Evolutionary conservation across 495 filamentous ascomycete species (phyloP).

Genomic region (Podospora anserina): DNA sequence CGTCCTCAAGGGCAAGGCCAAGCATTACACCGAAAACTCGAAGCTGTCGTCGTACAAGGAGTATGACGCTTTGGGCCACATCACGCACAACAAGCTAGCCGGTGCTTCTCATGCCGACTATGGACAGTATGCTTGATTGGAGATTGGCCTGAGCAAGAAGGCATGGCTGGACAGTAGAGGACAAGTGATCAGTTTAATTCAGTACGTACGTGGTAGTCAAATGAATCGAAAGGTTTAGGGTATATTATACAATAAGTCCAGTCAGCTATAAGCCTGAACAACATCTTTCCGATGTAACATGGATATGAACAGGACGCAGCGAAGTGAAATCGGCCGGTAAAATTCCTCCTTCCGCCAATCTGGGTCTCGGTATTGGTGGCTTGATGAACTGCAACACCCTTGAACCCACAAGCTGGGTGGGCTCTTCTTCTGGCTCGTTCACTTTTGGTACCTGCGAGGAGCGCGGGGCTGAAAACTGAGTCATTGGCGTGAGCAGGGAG

Average conservation of each 20-base stretch:
- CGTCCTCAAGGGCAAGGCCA: constrained; percentile 11
- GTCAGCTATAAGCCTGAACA: neutral
- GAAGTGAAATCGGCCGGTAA: neutral
- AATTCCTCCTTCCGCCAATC: neutral
- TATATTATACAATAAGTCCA: too few species aligned
- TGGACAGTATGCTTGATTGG: neutral
- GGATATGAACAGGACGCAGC: neutral
- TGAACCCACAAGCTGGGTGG: neutral
- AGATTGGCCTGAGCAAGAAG: too few species aligned
- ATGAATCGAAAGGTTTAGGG: too few species aligned
- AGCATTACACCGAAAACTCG: neutral
- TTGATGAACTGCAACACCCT: neutral
- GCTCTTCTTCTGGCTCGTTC: neutral
- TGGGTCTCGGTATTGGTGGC: neutral
- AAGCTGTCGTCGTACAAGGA: constrained; percentile 3
- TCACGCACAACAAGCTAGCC: neutral
- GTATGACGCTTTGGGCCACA: neutral
- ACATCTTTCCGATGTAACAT: neutral
- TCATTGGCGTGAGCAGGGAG: neutral
- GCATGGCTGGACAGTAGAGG: too few species aligned
- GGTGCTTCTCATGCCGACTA: neutral
- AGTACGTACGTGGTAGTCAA: too few species aligned
- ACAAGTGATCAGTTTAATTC: too few species aligned
- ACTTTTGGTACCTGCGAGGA: neutral
- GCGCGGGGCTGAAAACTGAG: neutral